Evolutionary conservation across 306 rosid genomes (phyloP).

Genomic region (Cotoneaster glaucophyllus): DNA sequence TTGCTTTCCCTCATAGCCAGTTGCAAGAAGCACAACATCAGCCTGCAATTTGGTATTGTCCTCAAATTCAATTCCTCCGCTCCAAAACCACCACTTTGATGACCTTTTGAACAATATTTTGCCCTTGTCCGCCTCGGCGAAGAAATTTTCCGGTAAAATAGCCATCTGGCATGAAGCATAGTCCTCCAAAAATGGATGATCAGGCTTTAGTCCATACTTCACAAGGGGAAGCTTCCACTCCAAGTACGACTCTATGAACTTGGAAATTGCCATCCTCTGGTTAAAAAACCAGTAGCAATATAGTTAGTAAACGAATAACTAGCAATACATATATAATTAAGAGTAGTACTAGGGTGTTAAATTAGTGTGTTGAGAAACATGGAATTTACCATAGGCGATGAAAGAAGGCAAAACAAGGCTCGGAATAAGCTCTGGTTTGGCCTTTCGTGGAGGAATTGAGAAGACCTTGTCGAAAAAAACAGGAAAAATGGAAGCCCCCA

Average conservation of each 20-base stretch:
- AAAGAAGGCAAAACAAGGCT: slow-evolving; percentile 37
- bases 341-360: background rate
- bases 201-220: slow-evolving; percentile 55
- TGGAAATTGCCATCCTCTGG: slow-evolving; percentile 49
- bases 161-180: slow-evolving; percentile 73
- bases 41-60: slow-evolving; percentile 45
- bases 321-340: background rate
- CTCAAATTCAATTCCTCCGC: slow-evolving; percentile 48
- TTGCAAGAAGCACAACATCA: slow-evolving; percentile 54
- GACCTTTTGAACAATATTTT: slow-evolving; percentile 37
- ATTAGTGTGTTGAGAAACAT: background rate
- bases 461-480: slow-evolving; percentile 55
- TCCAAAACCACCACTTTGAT: slow-evolving; percentile 52
- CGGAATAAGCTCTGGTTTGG: slow-evolving; percentile 41
- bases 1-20: slow-evolving; percentile 50
- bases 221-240: slow-evolving; percentile 51
- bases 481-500: slow-evolving; percentile 67
- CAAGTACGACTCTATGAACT: slow-evolving; percentile 56
- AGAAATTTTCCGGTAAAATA: slow-evolving; percentile 53
- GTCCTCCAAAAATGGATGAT: slow-evolving; percentile 60
- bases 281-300: background rate
- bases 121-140: slow-evolving; percentile 50
- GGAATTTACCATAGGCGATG: slow-evolving; percentile 41
- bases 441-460: slow-evolving; percentile 52
- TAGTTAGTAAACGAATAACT: background rate